Base-by-base conservation (phyloP, 306 rosid species). In the Dalbergia oliveri region DNA sequence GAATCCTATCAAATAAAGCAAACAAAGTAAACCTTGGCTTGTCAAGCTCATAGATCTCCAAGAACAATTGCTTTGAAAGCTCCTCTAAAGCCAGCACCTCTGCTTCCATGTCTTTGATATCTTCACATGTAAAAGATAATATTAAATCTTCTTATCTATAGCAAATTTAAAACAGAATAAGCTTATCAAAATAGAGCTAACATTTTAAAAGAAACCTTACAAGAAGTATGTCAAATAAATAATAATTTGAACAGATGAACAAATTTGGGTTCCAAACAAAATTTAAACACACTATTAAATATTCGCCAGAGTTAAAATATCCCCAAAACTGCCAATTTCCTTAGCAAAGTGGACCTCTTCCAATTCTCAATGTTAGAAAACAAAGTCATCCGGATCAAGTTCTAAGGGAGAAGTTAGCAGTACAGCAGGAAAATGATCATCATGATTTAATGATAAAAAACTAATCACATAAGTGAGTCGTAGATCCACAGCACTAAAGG, bases 1-100 rank as follows among this genome's bases (percentile, higher is more conserved):
- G 23, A 35, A 79, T 66, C 74, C 69, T 69, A 79, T 66, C 31
- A 26, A 26, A 26, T 26, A 2, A 26, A 26, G 31, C 50, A 19
- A 16, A n/a, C 11, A 69, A 73, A 80, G 77, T 31, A 79, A 81
- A 95, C 99, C 97, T 93, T 95, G 19, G 98, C 97, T 87, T 95
- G 97, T 45, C 97, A 83, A 93, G 97, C 88, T 95, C 99, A 21
- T 91, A 95, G 86, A 95, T 93, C 88, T 95, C 99, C 88, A 95
- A 84, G 85, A 95, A 93, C 74, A 95, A 87, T 83, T 95, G 97
- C 91, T 91, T 93, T 37, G 99, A 93, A 34, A 95, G 98, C 93
- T 95, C 99, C 84, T 95, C 98, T 47, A 91, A 89, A 49, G 93
- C 95, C 80, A 86, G 89, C 41, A 93, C 99, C 88, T 95, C 97